A percentile compares a stretch with the other conserved stretches of the same genome.
Conservation (phyloP, 169 alveolate species). For the Plasmodium vivax region DNA sequence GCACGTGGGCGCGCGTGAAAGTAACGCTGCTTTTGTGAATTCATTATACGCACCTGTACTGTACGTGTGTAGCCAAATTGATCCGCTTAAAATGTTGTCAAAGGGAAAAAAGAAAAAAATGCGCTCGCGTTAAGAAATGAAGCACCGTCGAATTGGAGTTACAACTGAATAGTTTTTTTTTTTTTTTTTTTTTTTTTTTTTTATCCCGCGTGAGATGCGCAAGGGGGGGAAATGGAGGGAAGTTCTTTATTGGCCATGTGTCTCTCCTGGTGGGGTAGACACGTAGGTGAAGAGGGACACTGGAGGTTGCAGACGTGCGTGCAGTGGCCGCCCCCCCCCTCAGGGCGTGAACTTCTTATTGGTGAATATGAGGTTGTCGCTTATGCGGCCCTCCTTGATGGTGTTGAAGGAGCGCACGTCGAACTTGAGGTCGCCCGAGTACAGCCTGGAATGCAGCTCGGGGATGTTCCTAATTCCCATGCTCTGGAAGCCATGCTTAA, state of each 20-base stretch:
- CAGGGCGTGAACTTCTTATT: conserved; percentile 32
- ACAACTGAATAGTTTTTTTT: background rate
- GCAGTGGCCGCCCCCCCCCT: background rate
- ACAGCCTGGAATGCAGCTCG: conserved; percentile 76
- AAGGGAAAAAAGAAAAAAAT: background rate
- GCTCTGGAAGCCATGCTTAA: conserved; percentile 84
- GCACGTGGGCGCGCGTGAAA: background rate
- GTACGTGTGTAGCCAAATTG: background rate
- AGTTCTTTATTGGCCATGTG: background rate
- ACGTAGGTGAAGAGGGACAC: background rate
- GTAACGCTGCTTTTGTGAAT: background rate
- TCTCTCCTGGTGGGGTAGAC: background rate
- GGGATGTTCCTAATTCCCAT: conserved; percentile 74
- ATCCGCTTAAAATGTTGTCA: background rate
- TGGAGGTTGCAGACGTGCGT: background rate
- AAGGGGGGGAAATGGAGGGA: background rate
- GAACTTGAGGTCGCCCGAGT: conserved; percentile 78
- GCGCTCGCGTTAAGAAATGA: background rate
- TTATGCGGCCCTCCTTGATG: conserved; percentile 53
- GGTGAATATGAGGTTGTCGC: conserved; percentile 56
- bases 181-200: background rate
- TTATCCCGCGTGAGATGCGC: background rate
- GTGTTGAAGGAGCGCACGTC: conserved; percentile 75
- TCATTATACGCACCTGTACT: background rate
- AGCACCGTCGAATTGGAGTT: background rate